These are phyloP conservation scores for Arxiozyma slooffiae DNA, from an alignment of 1,139 yeast species.

Conservation along the genomic window DNA sequence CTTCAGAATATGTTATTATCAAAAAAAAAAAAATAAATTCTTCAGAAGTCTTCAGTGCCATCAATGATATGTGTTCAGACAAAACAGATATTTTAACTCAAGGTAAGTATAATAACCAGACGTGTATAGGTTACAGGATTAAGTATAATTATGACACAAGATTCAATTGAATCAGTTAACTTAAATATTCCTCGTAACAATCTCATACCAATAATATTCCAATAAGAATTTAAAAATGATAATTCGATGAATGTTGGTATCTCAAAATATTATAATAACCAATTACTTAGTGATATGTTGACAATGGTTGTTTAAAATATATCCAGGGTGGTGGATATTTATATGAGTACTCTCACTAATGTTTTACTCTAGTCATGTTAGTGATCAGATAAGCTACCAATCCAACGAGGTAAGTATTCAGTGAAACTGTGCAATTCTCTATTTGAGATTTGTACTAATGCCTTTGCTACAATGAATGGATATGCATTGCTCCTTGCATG, in stretches of 20 bases:
- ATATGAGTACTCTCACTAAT: conserved; percentile 58
- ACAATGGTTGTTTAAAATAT: conserved; percentile 41
- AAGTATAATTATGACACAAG: conserved; percentile 54
- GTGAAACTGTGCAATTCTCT: conserved; percentile 50
- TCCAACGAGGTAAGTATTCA: conserved; percentile 51
- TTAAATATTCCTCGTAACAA: conserved; percentile 56
- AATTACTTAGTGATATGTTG: conserved; percentile 32
- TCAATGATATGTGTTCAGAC: conserved; percentile 89
- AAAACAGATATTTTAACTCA: conserved; percentile 94
- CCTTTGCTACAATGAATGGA: conserved; percentile 87
- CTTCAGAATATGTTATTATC: conserved; percentile 84
- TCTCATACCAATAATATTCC: conserved; percentile 31
- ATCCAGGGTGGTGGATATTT: conserved; percentile 66
- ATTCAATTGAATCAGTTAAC: conserved; percentile 60
- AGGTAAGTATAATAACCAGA: conserved; percentile 88
- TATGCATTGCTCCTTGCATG: conserved; percentile 77
- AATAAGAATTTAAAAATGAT: conserved; percentile 47
- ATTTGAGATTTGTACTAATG: conserved; percentile 68
- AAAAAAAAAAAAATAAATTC: conserved; percentile 87
- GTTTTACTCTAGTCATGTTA: conserved; percentile 58
- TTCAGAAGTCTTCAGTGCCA: conserved; percentile 93
- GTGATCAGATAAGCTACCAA: conserved; percentile 54
- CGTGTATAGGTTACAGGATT: conserved; percentile 72
- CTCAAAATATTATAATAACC: conserved; percentile 35
- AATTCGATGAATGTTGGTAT: conserved; percentile 38